Evolutionary conservation across 768 basidiomycete species (phyloP).

Genomic region (Collybia sp.): DNA sequence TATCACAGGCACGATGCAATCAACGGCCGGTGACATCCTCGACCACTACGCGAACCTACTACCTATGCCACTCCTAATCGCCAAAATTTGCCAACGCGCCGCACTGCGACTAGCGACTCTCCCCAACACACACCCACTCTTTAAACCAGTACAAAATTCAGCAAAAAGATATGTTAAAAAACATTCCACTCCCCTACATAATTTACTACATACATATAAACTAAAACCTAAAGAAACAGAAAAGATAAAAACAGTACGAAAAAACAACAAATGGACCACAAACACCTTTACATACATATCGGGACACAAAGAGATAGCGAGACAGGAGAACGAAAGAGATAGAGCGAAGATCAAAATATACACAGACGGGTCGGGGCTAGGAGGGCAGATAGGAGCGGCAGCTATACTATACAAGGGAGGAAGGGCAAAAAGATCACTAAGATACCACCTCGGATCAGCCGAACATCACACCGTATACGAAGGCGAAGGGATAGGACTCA

Average conservation of each 20-base stretch:
- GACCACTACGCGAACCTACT: conserved; percentile 12
- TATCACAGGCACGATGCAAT: no score
- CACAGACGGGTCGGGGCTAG: no score
- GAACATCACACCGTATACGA: no score
- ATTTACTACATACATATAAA: conserved; percentile 1
- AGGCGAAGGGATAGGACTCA: conserved; percentile 10
- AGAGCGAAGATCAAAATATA: no score
- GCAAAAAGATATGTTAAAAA: not conserved
- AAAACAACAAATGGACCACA: not conserved
- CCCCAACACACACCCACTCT: conserved; percentile 6
- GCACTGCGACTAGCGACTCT: conserved; percentile 4
- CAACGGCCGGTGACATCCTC: conserved; percentile 11
- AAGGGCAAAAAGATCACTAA: not conserved
- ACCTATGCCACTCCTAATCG: no score
- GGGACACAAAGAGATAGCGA: no score
- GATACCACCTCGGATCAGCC: conserved; percentile 16
- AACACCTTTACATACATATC: no score
- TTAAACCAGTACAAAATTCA: not conserved
- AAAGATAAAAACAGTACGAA: conserved; percentile 1
- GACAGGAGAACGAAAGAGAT: conserved; percentile 13
- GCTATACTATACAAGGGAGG: conserved; percentile 11
- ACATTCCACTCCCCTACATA: conserved; percentile 8
- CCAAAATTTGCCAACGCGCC: no score
- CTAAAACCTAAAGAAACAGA: conserved; percentile 4
- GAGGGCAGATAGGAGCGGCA: no score